Percentiles rank a stretch among this genome's conserved stretches.
Evolutionary conservation across 139 green algal species (phyloP).

Genomic region (Tetradesmus lagerheimii): DNA sequence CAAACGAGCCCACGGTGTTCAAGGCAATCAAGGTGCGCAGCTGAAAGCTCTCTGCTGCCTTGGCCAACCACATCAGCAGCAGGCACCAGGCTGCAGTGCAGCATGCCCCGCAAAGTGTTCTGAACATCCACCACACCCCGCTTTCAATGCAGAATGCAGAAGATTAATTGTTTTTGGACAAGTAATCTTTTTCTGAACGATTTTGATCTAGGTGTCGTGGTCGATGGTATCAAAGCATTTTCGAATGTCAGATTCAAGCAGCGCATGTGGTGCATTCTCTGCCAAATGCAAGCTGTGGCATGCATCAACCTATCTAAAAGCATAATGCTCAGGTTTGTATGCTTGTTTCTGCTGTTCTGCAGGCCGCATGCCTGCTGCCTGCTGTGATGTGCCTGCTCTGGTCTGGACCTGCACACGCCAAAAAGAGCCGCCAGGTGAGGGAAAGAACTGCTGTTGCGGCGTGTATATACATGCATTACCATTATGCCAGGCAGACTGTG

Average conservation of each 20-base stretch:
- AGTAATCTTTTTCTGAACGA: no score
- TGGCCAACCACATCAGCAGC: neutral
- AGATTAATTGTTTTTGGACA: no score
- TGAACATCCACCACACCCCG: no score
- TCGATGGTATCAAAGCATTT: no score
- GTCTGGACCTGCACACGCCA: constrained; percentile 27
- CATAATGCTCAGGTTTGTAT: no score
- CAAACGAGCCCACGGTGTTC: neutral
- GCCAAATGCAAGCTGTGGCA: neutral
- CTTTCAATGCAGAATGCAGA: no score
- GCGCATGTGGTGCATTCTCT: neutral
- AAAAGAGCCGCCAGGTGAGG: constrained; percentile 25
- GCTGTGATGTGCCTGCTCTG: constrained; percentile 5
- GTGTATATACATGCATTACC: no score
- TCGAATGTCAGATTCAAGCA: no score
- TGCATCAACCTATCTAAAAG: no score
- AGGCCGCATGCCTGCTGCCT: constrained; percentile 12
- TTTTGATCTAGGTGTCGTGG: no score
- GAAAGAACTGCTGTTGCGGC: no score
- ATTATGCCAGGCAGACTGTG: no score
- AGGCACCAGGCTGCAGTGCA: neutral
- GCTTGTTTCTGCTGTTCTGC: neutral
- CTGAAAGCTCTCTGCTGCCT: neutral
- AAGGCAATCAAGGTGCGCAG: constrained; percentile 16
- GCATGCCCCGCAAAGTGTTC: neutral